Evolutionary conservation across 2,329 filamentous ascomycete species (phyloP).

Genomic region (Fusarium napiforme): DNA sequence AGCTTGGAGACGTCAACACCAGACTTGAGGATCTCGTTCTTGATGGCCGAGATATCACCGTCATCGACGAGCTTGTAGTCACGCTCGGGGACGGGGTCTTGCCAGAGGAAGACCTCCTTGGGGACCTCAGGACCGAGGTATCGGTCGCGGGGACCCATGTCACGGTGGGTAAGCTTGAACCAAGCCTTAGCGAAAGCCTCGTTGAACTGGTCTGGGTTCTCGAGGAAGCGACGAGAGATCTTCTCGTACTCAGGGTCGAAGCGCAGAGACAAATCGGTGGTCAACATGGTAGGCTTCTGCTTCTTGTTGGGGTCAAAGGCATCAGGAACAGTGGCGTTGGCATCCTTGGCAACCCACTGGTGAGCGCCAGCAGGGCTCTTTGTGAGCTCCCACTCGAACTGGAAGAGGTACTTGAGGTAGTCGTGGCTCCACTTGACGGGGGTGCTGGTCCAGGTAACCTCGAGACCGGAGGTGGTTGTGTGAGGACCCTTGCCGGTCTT

Average conservation of each 20-base stretch:
- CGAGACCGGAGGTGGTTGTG: conserved; percentile 79
- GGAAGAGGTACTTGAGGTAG: conserved; percentile 82
- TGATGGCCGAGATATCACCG: conserved; percentile 70
- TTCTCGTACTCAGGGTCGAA: conserved; percentile 81
- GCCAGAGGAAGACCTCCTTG: conserved; percentile 76
- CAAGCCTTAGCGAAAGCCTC: conserved; percentile 79
- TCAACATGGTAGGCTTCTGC: conserved; percentile 32
- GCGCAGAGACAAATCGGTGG: conserved; percentile 67
- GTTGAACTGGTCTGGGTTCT: conserved; percentile 74
- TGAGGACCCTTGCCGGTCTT: conserved; percentile 75
- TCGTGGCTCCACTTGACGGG: conserved; percentile 74
- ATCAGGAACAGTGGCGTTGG: conserved; percentile 51
- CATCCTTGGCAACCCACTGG: conserved; percentile 77
- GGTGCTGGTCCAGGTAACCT: conserved; percentile 82
- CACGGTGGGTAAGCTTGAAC: conserved; percentile 87
- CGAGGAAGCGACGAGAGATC: conserved; percentile 76
- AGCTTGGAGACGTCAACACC: conserved; percentile 70
- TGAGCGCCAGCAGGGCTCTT: conserved; percentile 81
- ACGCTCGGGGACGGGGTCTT: conserved; percentile 74
- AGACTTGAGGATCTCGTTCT: conserved; percentile 73
- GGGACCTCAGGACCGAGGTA: conserved; percentile 82
- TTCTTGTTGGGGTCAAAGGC: conserved; percentile 34
- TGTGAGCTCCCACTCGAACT: conserved; percentile 80
- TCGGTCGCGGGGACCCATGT: conserved; percentile 77
- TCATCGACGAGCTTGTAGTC: conserved; percentile 70